Evolutionary conservation across 768 basidiomycete species (phyloP).

Genomic region (Hemileccinum impolitum): DNA sequence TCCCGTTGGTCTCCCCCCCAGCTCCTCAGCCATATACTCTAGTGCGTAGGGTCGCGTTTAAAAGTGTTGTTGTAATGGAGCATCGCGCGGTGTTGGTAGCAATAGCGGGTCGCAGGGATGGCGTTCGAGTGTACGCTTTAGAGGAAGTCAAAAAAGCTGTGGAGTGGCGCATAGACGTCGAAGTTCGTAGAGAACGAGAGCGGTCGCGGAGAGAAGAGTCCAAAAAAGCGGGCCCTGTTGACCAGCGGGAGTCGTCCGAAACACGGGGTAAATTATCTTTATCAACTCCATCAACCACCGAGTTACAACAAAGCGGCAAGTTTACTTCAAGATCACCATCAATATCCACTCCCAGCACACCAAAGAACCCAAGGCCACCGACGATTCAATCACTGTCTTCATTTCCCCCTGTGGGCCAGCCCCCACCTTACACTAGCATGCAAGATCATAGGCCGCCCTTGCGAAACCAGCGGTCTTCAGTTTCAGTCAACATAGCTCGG

Average conservation of each 20-base stretch:
- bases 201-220: slow-evolving; percentile 63
- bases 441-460: slow-evolving; percentile 32
- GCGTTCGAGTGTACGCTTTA: slow-evolving; percentile 83
- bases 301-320: slow-evolving; percentile 20
- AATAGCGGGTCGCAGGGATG: slow-evolving; percentile 82
- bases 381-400: slow-evolving; percentile 22
- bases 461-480: slow-evolving; percentile 39
- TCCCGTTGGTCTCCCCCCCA: slow-evolving; percentile 76
- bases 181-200: slow-evolving; percentile 72
- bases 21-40: slow-evolving; percentile 75
- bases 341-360: slow-evolving; percentile 8
- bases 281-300: slow-evolving; percentile 45
- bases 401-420: slow-evolving; percentile 44
- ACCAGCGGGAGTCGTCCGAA: slow-evolving; percentile 42
- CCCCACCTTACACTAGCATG: slow-evolving; percentile 60
- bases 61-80: slow-evolving; percentile 89
- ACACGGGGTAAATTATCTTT: slow-evolving; percentile 47
- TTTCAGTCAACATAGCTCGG: slow-evolving; percentile 42
- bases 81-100: slow-evolving; percentile 88
- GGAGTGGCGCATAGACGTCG: slow-evolving; percentile 84
- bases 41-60: slow-evolving; percentile 78
- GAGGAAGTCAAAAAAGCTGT: slow-evolving; percentile 84
- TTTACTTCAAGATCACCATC: slow-evolving; percentile 19
- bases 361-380: slow-evolving; percentile 28
- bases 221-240: slow-evolving; percentile 46